A percentile compares a stretch with the other conserved stretches of the same genome.
These are phyloP conservation scores for Fusarium sp. DNA, from an alignment of 2,329 filamentous ascomycete genomes.

Conservation along the genomic window DNA sequence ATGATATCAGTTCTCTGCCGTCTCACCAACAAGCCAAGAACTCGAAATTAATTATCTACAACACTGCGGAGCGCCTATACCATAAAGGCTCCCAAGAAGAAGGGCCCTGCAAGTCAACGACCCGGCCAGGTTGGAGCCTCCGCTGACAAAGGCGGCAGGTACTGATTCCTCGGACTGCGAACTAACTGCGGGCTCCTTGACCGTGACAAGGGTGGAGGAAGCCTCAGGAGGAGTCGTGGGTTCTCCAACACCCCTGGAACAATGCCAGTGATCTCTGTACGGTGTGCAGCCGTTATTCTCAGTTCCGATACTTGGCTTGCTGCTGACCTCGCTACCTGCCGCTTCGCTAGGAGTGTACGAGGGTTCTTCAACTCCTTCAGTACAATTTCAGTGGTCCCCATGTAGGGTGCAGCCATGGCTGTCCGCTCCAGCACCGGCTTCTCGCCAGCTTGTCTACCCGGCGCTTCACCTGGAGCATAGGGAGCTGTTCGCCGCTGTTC, in stretches of 20 bases:
- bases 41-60: background rate
- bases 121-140: background rate
- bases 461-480: too few species aligned
- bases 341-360: too few species aligned
- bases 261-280: background rate
- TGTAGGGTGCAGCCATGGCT: too few species aligned
- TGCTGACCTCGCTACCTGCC: too few species aligned
- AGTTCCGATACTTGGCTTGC: background rate
- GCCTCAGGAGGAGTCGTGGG: background rate
- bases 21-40: background rate
- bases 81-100: background rate
- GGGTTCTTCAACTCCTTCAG: too few species aligned
- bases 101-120: background rate
- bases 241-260: background rate
- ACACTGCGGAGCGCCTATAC: background rate
- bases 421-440: too few species aligned
- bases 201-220: background rate
- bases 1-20: background rate
- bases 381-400: too few species aligned
- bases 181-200: background rate
- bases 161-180: background rate
- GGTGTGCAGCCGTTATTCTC: background rate
- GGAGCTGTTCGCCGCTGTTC: too few species aligned
- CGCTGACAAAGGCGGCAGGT: background rate
- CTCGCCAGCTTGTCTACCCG: too few species aligned